phyloP scores from a whole-genome alignment of 768 basidiomycete genomes.

The Suillus bovinus region DNA sequence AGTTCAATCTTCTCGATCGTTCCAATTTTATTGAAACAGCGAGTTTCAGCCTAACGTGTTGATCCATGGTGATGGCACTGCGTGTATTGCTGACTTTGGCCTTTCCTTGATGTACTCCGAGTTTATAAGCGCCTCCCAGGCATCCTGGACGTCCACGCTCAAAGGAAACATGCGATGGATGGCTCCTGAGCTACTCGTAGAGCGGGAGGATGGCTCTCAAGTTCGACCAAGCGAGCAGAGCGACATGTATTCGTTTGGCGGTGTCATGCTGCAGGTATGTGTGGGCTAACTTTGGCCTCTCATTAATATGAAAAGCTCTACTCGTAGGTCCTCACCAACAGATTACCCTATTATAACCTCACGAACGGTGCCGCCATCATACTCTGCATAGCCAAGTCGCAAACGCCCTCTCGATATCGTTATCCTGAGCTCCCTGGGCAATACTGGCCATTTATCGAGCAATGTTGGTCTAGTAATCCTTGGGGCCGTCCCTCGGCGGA shows the following conservation, averaged over 20 bases:
- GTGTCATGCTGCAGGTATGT: slow-evolving; percentile 29
- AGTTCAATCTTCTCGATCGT: background rate
- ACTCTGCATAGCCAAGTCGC: slow-evolving; percentile 12
- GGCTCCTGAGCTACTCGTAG: slow-evolving; percentile 37
- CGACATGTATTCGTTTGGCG: slow-evolving; percentile 47
- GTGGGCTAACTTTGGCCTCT: slow-evolving; percentile 12
- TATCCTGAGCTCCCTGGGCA: slow-evolving; percentile 16
- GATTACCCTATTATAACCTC: slow-evolving; percentile 23
- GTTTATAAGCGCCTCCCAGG: slow-evolving; percentile 20
- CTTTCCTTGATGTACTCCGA: slow-evolving; percentile 42
- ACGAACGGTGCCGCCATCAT: slow-evolving; percentile 17
- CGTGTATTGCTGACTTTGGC: slow-evolving; percentile 48
- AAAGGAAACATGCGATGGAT: slow-evolving; percentile 45
- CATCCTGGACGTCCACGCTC: background rate
- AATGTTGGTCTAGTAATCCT: slow-evolving; percentile 31
- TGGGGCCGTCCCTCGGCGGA: background rate
- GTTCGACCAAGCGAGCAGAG: slow-evolving; percentile 16
- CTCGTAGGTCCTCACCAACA: slow-evolving; percentile 11
- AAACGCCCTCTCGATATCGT: slow-evolving; percentile 18
- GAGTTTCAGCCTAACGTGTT: slow-evolving; percentile 43
- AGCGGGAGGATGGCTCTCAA: background rate
- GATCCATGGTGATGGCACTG: slow-evolving; percentile 41
- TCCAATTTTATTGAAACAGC: background rate
- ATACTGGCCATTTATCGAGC: slow-evolving; percentile 24
- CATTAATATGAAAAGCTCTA: background rate